Evolutionary conservation across 2,329 filamentous ascomycete genomes (phyloP).

Genomic region (Rhynchosporium secalis): DNA sequence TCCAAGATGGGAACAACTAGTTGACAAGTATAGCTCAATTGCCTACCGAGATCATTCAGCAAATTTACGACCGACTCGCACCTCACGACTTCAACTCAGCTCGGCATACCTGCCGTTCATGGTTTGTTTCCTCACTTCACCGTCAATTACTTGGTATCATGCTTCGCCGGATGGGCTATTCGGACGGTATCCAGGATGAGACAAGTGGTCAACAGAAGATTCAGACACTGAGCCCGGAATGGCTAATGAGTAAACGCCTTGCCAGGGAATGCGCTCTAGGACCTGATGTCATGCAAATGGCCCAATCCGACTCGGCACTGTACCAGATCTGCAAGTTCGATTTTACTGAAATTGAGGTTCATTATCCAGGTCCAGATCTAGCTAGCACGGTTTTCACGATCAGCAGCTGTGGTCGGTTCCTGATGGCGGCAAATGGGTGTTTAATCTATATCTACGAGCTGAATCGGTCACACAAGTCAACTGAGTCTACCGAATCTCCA

Average conservation of each 20-base stretch:
- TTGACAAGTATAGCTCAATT: conserved; percentile 20
- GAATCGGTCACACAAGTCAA: conserved; percentile 28
- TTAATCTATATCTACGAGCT: conserved; percentile 56
- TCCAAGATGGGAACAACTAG: not conserved
- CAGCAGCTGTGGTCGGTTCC: conserved; percentile 58
- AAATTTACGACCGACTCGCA: conserved; percentile 41
- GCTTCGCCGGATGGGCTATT: conserved; percentile 58
- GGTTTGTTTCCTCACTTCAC: conserved; percentile 60
- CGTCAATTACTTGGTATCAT: conserved; percentile 51
- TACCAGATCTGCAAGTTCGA: conserved; percentile 41
- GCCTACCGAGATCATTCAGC: conserved; percentile 43
- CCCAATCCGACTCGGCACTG: conserved; percentile 36
- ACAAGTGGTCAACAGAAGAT: conserved; percentile 36
- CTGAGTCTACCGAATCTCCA: conserved; percentile 20
- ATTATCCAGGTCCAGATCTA: conserved; percentile 29
- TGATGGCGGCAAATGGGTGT: conserved; percentile 55
- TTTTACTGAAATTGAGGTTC: conserved; percentile 41
- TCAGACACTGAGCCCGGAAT: conserved; percentile 24
- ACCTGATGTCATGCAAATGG: conserved; percentile 29
- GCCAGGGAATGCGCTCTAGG: conserved; percentile 45
- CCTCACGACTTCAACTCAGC: conserved; percentile 57
- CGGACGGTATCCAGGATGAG: conserved; percentile 39
- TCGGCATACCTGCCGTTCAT: conserved; percentile 58
- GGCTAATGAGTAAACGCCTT: conserved; percentile 45
- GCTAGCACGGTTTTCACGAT: conserved; percentile 40